Evolutionary conservation across 2,329 filamentous ascomycete species (phyloP).

Genomic region (Claviceps paspali): DNA sequence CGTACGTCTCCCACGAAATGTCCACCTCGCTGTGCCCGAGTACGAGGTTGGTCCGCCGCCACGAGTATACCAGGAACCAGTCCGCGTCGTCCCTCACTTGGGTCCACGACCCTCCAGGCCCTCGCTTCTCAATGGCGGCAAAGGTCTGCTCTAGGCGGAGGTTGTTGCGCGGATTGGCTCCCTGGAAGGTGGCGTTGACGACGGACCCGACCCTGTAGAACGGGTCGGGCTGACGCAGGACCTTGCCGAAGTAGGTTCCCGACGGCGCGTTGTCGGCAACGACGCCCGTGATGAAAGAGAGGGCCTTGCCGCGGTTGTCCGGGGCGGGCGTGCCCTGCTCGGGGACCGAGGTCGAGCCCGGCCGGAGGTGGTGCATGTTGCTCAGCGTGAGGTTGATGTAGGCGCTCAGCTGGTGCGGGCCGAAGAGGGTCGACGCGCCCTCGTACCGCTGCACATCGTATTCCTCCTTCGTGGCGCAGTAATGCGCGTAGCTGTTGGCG

Average conservation of each 20-base stretch:
- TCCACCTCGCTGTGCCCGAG: constrained; percentile 65
- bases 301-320: constrained; percentile 59
- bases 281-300: constrained; percentile 69
- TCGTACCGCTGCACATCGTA: constrained; percentile 81
- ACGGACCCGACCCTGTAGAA: constrained; percentile 44
- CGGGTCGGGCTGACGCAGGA: constrained; percentile 36
- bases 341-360: constrained; percentile 23
- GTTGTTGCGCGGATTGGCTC: constrained; percentile 82
- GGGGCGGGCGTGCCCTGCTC: constrained; percentile 50
- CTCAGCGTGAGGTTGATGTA: constrained; percentile 80
- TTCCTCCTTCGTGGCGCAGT: constrained; percentile 65
- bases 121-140: constrained; percentile 54
- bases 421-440: constrained; percentile 83
- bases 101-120: constrained; percentile 38
- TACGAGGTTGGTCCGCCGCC: constrained; percentile 56
- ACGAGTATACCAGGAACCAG: constrained; percentile 71
- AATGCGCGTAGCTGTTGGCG: constrained; percentile 81
- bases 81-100: constrained; percentile 58
- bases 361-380: constrained; percentile 25
- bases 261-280: constrained; percentile 54
- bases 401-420: constrained; percentile 65
- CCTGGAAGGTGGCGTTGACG: constrained; percentile 59
- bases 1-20: constrained; percentile 55
- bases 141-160: constrained; percentile 65
- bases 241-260: constrained; percentile 55